Evolutionary conservation across 352 stramenopile species (phyloP).

Genomic region (Thraustotheca clavata): DNA sequence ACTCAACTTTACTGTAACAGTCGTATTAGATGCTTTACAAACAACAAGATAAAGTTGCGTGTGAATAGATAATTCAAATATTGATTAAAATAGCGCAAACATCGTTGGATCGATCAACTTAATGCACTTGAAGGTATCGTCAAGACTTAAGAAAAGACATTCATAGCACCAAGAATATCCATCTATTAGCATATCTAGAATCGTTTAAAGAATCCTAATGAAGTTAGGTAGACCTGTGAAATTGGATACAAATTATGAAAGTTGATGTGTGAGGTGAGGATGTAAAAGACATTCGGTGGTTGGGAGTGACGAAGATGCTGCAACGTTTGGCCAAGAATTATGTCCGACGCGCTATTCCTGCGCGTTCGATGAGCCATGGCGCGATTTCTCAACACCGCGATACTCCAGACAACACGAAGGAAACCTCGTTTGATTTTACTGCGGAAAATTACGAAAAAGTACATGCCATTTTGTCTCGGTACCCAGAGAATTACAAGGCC

Average conservation of each 20-base stretch:
- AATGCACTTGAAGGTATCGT: no score
- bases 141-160: no score
- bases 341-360: not conserved
- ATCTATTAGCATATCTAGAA: no score
- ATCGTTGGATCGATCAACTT: no score
- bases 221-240: not conserved
- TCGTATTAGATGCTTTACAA: no score
- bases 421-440: slow-evolving; percentile 97
- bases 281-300: slow-evolving; percentile 3
- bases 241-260: not conserved
- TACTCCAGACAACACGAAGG: slow-evolving; percentile 93
- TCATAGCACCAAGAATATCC: no score
- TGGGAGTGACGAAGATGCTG: slow-evolving; percentile 16
- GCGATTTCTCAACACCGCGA: slow-evolving; percentile 84
- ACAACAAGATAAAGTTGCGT: no score
- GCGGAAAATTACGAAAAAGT: slow-evolving; percentile 96
- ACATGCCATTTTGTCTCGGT: slow-evolving; percentile 93
- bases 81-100: no score
- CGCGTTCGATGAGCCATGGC: slow-evolving; percentile 12
- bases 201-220: slow-evolving; percentile 1
- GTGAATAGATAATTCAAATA: no score
- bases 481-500: slow-evolving; percentile 99
- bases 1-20: not conserved
- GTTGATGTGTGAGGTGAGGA: slow-evolving; percentile 15
- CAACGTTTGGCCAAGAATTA: slow-evolving; percentile 5